Base-by-base conservation (phyloP, 805 yeast genomes). In the Myxozyma udenii region DNA sequence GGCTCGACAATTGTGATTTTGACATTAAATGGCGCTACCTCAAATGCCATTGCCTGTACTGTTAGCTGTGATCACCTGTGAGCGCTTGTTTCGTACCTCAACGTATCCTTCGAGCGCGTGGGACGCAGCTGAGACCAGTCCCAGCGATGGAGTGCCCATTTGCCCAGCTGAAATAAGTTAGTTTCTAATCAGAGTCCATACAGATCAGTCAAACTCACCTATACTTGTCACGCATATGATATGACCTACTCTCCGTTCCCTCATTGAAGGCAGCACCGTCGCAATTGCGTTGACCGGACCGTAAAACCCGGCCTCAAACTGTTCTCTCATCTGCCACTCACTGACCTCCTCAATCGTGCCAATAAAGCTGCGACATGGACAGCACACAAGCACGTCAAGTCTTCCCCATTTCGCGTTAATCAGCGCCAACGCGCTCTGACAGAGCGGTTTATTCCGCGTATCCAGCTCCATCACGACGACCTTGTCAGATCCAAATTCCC, bases 51-150 rank as follows among this genome's bases (percentile, higher is more conserved):
- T 12, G 66, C 61, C 33, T 28, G 14, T 28, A 28, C 33, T 9
- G 14, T 9, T 28, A 9, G 14, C 12, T 28, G 33, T 9, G 9
- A 28, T 28, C 33, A 28, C 14, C 14, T 9, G 9, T 14, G 12
- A 28, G 14, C 14, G 14, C 33, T 28, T 9, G 9, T 9, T 9
- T 9, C 33, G 9, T 28, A 28, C 33, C 48, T 67, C 70, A 7
- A 55, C 44, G 46, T 63, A 66, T n/a, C 70, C 69, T 50, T 67
- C 70, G 18, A 67, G 47, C 3, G 68, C 68, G 32, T 64, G 64
- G 21, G 55, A 51, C 12, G 68, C 68, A 11, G 66, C 50, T 4
- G 65, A 51, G 30, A 58, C 36, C 14, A 64, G 51, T 3, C 67
- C 64, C 33, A 67, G 42, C 2, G 55, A 30, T 1, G 70, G 69